Percentiles rank a stretch among this genome's conserved stretches.
Conservation (phyloP, 2,329 filamentous ascomycete species). For the Ceratocystis lukuohia region DNA sequence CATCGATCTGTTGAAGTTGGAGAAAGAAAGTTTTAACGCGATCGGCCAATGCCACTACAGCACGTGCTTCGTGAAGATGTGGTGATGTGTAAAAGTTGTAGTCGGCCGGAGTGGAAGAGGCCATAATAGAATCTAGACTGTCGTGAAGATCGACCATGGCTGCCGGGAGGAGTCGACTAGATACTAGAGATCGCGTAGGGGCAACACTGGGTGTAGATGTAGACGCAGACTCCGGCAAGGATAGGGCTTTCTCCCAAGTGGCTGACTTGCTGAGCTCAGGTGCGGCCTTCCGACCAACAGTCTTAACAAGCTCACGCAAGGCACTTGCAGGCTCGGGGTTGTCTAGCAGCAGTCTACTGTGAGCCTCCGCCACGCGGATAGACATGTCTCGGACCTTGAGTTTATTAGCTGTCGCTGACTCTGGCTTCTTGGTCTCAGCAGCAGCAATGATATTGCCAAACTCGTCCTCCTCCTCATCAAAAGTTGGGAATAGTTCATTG, state of each 20-base stretch:
- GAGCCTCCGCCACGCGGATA: constrained; percentile 46
- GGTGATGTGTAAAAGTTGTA: constrained; percentile 87
- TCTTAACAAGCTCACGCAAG: constrained; percentile 34
- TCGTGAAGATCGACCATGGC: constrained; percentile 53
- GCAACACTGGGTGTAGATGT: background rate
- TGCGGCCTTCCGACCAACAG: constrained; percentile 31
- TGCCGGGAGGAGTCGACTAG: constrained; percentile 47
- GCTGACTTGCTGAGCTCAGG: constrained; percentile 22
- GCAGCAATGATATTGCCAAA: constrained; percentile 9
- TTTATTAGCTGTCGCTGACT: constrained; percentile 23
- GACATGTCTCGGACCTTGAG: constrained; percentile 42
- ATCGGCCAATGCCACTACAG: constrained; percentile 55
- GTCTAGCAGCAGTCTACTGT: constrained; percentile 40
- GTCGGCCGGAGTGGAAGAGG: constrained; percentile 28
- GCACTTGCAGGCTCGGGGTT: constrained; percentile 30
- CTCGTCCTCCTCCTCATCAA: constrained; percentile 38
- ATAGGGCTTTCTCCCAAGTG: constrained; percentile 20
- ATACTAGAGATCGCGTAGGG: constrained; percentile 27
- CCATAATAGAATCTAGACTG: constrained; percentile 35
- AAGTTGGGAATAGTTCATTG: constrained; percentile 68
- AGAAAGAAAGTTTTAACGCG: constrained; percentile 59
- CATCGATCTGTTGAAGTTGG: constrained; percentile 52
- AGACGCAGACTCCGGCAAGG: constrained; percentile 21
- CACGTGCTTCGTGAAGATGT: constrained; percentile 63
- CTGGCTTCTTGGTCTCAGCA: constrained; percentile 13